phyloP scores from a whole-genome alignment of 2,329 filamentous ascomycete genomes.

The Colletotrichum paranaense region DNA sequence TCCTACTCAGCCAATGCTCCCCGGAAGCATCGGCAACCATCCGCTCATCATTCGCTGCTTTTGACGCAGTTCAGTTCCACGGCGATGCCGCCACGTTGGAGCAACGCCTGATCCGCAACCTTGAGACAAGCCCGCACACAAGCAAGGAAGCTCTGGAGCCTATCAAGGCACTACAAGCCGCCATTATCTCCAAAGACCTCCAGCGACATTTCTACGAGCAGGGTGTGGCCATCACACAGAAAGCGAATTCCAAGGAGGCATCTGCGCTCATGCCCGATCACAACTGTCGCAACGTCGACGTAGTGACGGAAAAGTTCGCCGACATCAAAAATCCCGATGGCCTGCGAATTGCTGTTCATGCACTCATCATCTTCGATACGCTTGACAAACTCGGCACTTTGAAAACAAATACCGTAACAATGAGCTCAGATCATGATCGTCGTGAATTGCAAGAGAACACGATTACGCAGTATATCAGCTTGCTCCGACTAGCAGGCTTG shows the following conservation, averaged over 20 bases:
- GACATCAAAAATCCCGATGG: slow-evolving; percentile 69
- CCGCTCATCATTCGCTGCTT: slow-evolving; percentile 69
- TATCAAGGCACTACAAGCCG: slow-evolving; percentile 81
- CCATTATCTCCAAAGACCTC: slow-evolving; percentile 75
- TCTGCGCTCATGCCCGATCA: slow-evolving; percentile 43
- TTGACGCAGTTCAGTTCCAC: slow-evolving; percentile 73
- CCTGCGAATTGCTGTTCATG: slow-evolving; percentile 76
- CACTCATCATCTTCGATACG: slow-evolving; percentile 73
- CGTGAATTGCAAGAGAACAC: slow-evolving; percentile 76
- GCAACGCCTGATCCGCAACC: slow-evolving; percentile 67
- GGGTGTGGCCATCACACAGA: slow-evolving; percentile 61
- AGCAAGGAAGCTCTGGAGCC: slow-evolving; percentile 70
- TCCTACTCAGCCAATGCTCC: slow-evolving; percentile 67
- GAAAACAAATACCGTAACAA: slow-evolving; percentile 48
- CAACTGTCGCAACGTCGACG: slow-evolving; percentile 41
- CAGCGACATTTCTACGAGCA: slow-evolving; percentile 69
- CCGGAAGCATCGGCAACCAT: slow-evolving; percentile 64
- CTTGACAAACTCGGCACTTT: slow-evolving; percentile 67
- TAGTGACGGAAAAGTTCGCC: slow-evolving; percentile 61
- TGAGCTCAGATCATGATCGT: slow-evolving; percentile 43
- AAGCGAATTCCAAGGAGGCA: slow-evolving; percentile 47
- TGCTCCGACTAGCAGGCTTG: slow-evolving; percentile 77
- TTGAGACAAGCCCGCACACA: slow-evolving; percentile 68
- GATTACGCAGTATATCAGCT: slow-evolving; percentile 84
- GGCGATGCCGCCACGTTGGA: slow-evolving; percentile 65